Base-by-base conservation (phyloP, 495 filamentous ascomycete genomes). In the Podospora conica region DNA sequence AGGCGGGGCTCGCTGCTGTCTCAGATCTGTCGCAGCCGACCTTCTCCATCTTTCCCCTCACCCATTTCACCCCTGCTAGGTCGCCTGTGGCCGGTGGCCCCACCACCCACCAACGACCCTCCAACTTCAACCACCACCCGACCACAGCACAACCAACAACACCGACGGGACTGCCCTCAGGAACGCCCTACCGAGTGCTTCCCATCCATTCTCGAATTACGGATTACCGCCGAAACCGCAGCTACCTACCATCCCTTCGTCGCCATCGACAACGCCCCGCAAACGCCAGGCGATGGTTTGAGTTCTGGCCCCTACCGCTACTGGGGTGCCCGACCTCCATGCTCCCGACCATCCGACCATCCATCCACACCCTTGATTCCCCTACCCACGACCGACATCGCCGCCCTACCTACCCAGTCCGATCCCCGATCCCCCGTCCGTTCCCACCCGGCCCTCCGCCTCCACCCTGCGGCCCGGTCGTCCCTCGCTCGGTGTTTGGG, bases 11-110 rank as follows among this genome's bases (percentile, higher is more conserved):
- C 57, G 27, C 21, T 28, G 18, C 53, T 69, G 74, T 76, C 73
- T 76, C 74, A 76, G 74, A 76, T 71, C 66, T 72, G 74, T 76
- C 73, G 69, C 74, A 76, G 69, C 63, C 27, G 40, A 54, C 48
- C 54, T 22, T 55, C 58, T 66, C 72, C 70, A 65, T 72, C 55
- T 56, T 65, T 63, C 61, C 60, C 60, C 65, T 54, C 21, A n/a
- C 24, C 28, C 61, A 22, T 27, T n/a, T n/a, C 20, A 27, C 53
- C 21, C 58, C 60, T 18, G 23, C n/a, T n/a, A n/a, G n/a, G n/a
- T 48, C 40, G 40, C 40, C 29, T 48, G 40, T n/a, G 18, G 18
- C 40, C 40, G 15, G 15, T 48, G 18, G 40, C 40, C 40, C 40
- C 40, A 31, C 29, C 29, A 31, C 29, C 10, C 29, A 48, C 40